Evolutionary conservation across 306 rosid genomes (phyloP), one percentile per base, ranked within the genome.

Genomic region (Casuarina glauca): DNA sequence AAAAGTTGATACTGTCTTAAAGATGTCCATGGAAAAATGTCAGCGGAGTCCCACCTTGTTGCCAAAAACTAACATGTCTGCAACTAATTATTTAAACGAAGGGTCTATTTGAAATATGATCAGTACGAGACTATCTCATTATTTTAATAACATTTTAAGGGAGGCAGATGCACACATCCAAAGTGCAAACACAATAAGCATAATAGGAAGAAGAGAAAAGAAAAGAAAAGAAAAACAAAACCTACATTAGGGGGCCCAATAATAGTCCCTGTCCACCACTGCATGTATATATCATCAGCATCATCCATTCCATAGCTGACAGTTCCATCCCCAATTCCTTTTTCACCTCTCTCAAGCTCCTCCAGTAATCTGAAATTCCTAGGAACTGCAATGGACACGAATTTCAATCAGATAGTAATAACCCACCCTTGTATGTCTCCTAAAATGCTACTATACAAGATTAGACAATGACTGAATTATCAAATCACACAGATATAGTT

Each of bases 241-340:
- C 93, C 84, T 82, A 95, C 97, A 80, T 92, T 92, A 19, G 93
- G 93, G 69, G 99, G 99, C 1, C 99, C 99, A 61, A 95, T 95
- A 57, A 95, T 84, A 79, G 99, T 95, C 70, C 99, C 99, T 6
- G 97, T 95, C 98, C 97, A 95, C 35, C 97, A 95, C 77, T 90
- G 95, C 98, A 95, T 95, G 83, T 73, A 88, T 78, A 95, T 84
- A 88, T 95, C 99, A 79, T 95, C 97, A 17, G 97, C 99, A 74
- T 91, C 99, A 84, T 95, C 97, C 99, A 95, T 95, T 78, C 98
- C 98, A 79, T 95, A 95, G 84, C 98, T 95, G 61, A 95, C 98
- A 76, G 98, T 94, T 75, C 97, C 97, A 92, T 94, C 97, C 69
- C 98, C 97, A 44, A 94, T 94, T 81, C 98, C 98, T 84, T 94